These are phyloP conservation scores for Lathyrus tuberosus DNA, from an alignment of 306 rosid species.

Conservation along the genomic window DNA sequence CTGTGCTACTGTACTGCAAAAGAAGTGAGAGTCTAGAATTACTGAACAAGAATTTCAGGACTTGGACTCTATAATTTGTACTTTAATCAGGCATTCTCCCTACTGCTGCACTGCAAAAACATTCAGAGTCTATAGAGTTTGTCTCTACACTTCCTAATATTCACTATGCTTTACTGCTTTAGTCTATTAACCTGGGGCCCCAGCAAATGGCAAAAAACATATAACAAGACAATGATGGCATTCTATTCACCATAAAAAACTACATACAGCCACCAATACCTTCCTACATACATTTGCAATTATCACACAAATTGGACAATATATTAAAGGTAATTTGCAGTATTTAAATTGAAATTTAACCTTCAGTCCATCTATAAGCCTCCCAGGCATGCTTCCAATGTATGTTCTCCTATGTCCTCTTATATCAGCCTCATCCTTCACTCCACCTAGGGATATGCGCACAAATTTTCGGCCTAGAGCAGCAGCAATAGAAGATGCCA, in stretches of 20 bases:
- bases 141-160: conserved; percentile 5
- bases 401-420: conserved; percentile 98
- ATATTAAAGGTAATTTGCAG: conserved; percentile 9
- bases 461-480: conserved; percentile 89
- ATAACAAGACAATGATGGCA: conserved; percentile 4
- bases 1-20: conserved; percentile 5
- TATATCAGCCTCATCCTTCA: conserved; percentile 97
- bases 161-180: background rate
- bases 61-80: conserved; percentile 11
- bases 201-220: conserved; percentile 13
- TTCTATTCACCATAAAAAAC: conserved; percentile 28
- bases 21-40: background rate
- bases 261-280: conserved; percentile 1
- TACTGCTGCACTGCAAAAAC: background rate
- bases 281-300: conserved; percentile 38
- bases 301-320: conserved; percentile 24
- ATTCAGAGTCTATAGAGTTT: conserved; percentile 17
- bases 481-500: conserved; percentile 96
- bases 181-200: conserved; percentile 2
- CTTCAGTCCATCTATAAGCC: conserved; percentile 96
- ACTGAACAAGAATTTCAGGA: conserved; percentile 5
- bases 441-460: conserved; percentile 97
- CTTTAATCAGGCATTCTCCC: conserved; percentile 6
- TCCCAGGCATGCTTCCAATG: conserved; percentile 99
- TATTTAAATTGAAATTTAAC: conserved; percentile 45